A percentile compares a stretch with the other conserved stretches of the same genome.
Conservation (phyloP, 805 yeast genomes). For the Jamesozyma jinghongensis region DNA sequence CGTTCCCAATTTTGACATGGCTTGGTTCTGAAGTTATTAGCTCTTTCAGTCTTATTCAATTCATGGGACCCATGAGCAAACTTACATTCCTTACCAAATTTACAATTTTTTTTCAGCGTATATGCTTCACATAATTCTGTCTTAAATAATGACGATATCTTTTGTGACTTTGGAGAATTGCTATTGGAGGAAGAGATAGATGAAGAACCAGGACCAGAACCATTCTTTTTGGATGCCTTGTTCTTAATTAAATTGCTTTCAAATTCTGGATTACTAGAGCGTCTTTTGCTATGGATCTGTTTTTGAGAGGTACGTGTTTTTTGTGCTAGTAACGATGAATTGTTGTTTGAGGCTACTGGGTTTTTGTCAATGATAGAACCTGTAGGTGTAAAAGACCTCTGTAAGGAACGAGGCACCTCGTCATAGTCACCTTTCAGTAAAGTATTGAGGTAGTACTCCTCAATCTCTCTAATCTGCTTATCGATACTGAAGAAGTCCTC, state of each 20-base stretch:
- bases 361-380: too few relatives aligned
- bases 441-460: background rate
- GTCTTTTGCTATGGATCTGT: too few relatives aligned
- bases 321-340: too few relatives aligned
- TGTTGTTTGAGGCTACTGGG: too few relatives aligned
- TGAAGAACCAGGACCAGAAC: background rate
- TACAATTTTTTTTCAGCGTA: conserved; percentile 58
- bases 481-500: background rate
- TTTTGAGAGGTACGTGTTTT: too few relatives aligned
- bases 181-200: too few relatives aligned
- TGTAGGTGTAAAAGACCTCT: too few relatives aligned
- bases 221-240: background rate
- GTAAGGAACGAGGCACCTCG: too few relatives aligned
- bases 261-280: too few relatives aligned
- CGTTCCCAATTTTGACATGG: conserved; percentile 81
- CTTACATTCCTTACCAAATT: conserved; percentile 83
- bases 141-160: conserved; percentile 47
- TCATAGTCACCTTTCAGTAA: too few relatives aligned
- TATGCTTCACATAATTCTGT: conserved; percentile 80
- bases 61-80: conserved; percentile 84
- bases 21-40: conserved; percentile 79
- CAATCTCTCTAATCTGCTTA: background rate
- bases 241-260: background rate
- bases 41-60: conserved; percentile 51
- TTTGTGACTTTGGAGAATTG: too few relatives aligned